Base-by-base conservation (phyloP, 1,284 basidiomycete species). In the Filobasidium uniguttulatum region DNA sequence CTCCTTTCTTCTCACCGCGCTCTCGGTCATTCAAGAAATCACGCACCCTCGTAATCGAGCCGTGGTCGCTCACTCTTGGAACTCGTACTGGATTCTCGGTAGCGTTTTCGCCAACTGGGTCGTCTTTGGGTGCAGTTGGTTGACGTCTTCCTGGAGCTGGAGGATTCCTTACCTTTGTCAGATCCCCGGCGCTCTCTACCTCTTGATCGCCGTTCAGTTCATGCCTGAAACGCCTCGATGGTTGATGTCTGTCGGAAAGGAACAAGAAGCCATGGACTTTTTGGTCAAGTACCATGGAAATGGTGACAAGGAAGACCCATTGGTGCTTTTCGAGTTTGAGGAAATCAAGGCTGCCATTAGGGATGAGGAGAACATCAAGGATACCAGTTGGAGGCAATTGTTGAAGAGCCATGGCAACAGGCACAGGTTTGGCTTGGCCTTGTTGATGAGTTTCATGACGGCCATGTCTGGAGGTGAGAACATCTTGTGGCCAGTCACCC, bases 341-440 rank as follows among this genome's bases (percentile, higher is more conserved):
- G 79, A 80, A 59, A 76, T 77, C 60, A 71, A 75, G 56, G 76
- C 77, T 55, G 63, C 71, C 5, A 74, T 80, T 49, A 65, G 72
- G 49, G 78, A 78, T 57, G 86, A 89, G 66, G 74, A 59, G 28
- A 54, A 59, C 22, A 66, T 64, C 33, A 66, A 66, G 54, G 65
- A 62, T 1, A 62, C 66, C 50, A 62, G 62, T 46, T 71, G 69
- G 69, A 56, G 47, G 14, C 56, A 49, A 12, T 66, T 71, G 47
- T 48, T 70, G 19, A 59, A 51, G 47, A 55, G 53, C 15, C 53
- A 53, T 23, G 52, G 62, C 20, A 68, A 66, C 55, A 55, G 59
- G 36, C 63, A 66, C 50, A 55, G 69, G 8, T 50, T 71, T 23
- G 61, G 62, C 33, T 54, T 71, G 48, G 66, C 68, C 7, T 59